Conservation (phyloP, 352 stramenopile species). For the Peronospora farinosa region DNA sequence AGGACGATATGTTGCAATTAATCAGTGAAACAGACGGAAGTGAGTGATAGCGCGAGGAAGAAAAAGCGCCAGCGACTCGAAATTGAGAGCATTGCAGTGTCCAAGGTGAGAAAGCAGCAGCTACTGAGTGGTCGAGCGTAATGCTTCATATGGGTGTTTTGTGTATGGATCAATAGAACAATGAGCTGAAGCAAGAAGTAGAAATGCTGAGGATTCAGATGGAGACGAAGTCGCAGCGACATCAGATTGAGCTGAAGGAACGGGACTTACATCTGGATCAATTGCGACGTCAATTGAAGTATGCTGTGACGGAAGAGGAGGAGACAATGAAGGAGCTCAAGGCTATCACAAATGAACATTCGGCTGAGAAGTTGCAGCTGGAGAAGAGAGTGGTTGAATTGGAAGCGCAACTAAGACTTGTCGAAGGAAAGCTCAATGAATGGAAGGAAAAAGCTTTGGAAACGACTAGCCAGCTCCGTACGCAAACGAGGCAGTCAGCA, state of each 20-base stretch:
- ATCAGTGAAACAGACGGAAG: slow-evolving; percentile 24
- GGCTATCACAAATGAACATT: slow-evolving; percentile 37
- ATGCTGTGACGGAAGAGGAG: slow-evolving; percentile 56
- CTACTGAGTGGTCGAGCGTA: background rate
- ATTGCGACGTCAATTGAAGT: slow-evolving; percentile 58
- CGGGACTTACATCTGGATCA: slow-evolving; percentile 63
- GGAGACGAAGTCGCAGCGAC: slow-evolving; percentile 39
- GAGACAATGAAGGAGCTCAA: slow-evolving; percentile 59
- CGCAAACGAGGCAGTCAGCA: slow-evolving; percentile 36
- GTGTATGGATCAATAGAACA: slow-evolving; percentile 24
- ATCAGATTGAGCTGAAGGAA: slow-evolving; percentile 67
- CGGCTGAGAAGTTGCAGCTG: slow-evolving; percentile 50
- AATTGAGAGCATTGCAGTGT: slow-evolving; percentile 48
- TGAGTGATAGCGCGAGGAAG: slow-evolving; percentile 23
- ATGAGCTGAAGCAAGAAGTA: slow-evolving; percentile 45
- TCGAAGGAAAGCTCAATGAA: slow-evolving; percentile 55
- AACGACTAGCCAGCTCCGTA: slow-evolving; percentile 38
- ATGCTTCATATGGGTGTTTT: background rate
- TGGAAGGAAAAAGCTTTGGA: slow-evolving; percentile 73
- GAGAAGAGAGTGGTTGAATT: slow-evolving; percentile 70
- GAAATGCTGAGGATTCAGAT: slow-evolving; percentile 51
- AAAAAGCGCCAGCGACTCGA: slow-evolving; percentile 51
- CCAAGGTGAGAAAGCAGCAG: slow-evolving; percentile 35
- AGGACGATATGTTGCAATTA: slow-evolving; percentile 4
- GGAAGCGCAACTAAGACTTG: slow-evolving; percentile 59